Percentiles rank a stretch among this genome's conserved stretches.
Conservation (phyloP, 805 yeast genomes). For the Grigorovia transvaalensis region DNA sequence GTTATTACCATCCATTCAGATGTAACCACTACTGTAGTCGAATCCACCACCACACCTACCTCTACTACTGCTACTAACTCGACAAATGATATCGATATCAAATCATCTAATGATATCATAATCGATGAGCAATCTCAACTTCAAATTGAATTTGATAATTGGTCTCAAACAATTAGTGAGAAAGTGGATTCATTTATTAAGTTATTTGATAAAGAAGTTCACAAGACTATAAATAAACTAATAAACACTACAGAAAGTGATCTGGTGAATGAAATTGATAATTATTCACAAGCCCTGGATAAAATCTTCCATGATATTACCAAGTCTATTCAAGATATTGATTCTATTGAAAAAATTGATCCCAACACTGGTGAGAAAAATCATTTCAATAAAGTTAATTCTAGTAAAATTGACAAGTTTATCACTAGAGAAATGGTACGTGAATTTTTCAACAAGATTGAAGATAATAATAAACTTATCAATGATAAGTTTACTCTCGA, state of each 20-base stretch:
- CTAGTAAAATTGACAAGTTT: slow-evolving; percentile 28
- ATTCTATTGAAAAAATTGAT: slow-evolving; percentile 26
- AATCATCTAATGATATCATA: slow-evolving; percentile 7
- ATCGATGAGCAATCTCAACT: slow-evolving; percentile 17
- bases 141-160: slow-evolving; percentile 29
- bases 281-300: slow-evolving; percentile 22
- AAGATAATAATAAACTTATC: slow-evolving; percentile 4
- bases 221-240: slow-evolving; percentile 20
- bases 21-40: neutral
- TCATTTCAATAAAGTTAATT: slow-evolving; percentile 28
- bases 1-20: slow-evolving; percentile 3
- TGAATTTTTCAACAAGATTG: slow-evolving; percentile 29
- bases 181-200: slow-evolving; percentile 32
- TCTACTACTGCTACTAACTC: neutral
- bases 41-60: neutral
- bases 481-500: slow-evolving; percentile 28
- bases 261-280: slow-evolving; percentile 29
- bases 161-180: slow-evolving; percentile 30
- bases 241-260: slow-evolving; percentile 22
- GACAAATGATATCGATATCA: slow-evolving; percentile 3
- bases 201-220: slow-evolving; percentile 32
- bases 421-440: slow-evolving; percentile 41
- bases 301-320: slow-evolving; percentile 21
- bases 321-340: slow-evolving; percentile 30
- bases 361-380: slow-evolving; percentile 27